Evolutionary conservation across 129 eudicot species (phyloP).

Genomic region (Flaveria ramosissima): DNA sequence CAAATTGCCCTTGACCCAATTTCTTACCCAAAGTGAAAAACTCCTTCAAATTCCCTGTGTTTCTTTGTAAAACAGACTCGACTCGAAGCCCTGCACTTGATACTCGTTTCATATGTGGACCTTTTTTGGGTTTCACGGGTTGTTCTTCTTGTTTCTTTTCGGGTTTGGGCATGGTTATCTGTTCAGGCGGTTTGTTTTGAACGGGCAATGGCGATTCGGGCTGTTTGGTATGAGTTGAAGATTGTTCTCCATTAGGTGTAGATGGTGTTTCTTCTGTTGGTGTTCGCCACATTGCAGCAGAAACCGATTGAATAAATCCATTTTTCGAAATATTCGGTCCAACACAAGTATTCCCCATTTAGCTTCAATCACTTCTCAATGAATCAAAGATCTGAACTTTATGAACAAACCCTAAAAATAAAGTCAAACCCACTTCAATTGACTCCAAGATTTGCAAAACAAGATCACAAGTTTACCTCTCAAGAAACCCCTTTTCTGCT

Average conservation of each 20-base stretch:
- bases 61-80: conserved; percentile 70
- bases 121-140: conserved; percentile 55
- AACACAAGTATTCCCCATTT: conserved; percentile 95
- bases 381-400: conserved; percentile 34
- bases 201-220: conserved; percentile 59
- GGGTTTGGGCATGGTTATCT: conserved; percentile 55
- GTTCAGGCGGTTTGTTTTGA: conserved; percentile 77
- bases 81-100: conserved; percentile 81
- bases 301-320: conserved; percentile 82
- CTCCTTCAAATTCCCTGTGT: conserved; percentile 75
- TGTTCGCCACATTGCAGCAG: conserved; percentile 90
- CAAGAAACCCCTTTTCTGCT: conserved; percentile 24
- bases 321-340: conserved; percentile 76
- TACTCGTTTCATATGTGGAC: conserved; percentile 62
- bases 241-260: conserved; percentile 52
- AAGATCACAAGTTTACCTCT: conserved; percentile 10
- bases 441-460: conserved; percentile 28
- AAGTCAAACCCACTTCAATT: conserved; percentile 42
- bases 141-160: conserved; percentile 48
- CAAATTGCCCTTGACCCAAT: conserved; percentile 93
- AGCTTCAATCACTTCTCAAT: conserved; percentile 29
- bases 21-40: conserved; percentile 82
- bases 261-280: conserved; percentile 48
- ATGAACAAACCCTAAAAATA: conserved; percentile 21
- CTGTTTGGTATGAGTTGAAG: conserved; percentile 38